phyloP scores from a whole-genome alignment of 495 filamentous ascomycete species.

The Chaetomidium leptoderma region DNA sequence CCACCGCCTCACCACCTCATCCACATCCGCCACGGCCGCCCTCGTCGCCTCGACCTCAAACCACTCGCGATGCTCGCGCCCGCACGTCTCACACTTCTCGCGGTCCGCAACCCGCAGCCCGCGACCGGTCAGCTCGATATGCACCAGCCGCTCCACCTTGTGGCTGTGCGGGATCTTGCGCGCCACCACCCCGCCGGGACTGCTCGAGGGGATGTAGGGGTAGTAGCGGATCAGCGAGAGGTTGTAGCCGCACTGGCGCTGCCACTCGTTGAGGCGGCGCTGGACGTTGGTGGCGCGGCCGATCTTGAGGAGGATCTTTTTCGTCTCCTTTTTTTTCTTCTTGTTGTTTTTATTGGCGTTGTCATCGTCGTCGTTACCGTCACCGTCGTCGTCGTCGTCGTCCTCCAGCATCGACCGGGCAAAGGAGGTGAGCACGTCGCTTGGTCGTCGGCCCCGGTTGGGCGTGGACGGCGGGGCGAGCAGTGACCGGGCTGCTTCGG shows the following conservation, averaged over 20 bases:
- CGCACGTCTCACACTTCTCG: slow-evolving; percentile 67
- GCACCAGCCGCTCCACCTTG: slow-evolving; percentile 85
- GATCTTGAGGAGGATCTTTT: slow-evolving; percentile 80
- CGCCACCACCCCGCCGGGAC: slow-evolving; percentile 4
- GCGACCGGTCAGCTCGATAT: slow-evolving; percentile 74
- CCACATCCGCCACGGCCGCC: slow-evolving; percentile 66
- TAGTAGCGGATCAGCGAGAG: slow-evolving; percentile 86
- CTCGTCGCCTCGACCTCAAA: slow-evolving; percentile 81
- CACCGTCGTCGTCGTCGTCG: slow-evolving; percentile 24
- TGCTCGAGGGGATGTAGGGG: slow-evolving; percentile 65
- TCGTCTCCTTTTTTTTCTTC: slow-evolving; percentile 22
- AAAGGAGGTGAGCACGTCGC: slow-evolving; percentile 62
- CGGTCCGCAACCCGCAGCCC: slow-evolving; percentile 55
- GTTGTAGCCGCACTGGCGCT: slow-evolving; percentile 83
- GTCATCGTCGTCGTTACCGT: slow-evolving; percentile 22
- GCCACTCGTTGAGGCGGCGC: slow-evolving; percentile 86
- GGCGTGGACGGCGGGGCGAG: slow-evolving; percentile 44
- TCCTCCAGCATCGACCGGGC: slow-evolving; percentile 27
- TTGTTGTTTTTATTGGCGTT: background rate
- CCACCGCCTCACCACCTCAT: slow-evolving; percentile 85
- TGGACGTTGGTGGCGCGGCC: slow-evolving; percentile 89
- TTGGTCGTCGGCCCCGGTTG: slow-evolving; percentile 50
- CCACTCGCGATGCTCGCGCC: slow-evolving; percentile 90
- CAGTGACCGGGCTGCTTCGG: slow-evolving; percentile 56
- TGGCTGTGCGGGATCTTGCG: slow-evolving; percentile 82